phyloP scores from a whole-genome alignment of 495 filamentous ascomycete species.

The Daldinia caldariorum region DNA sequence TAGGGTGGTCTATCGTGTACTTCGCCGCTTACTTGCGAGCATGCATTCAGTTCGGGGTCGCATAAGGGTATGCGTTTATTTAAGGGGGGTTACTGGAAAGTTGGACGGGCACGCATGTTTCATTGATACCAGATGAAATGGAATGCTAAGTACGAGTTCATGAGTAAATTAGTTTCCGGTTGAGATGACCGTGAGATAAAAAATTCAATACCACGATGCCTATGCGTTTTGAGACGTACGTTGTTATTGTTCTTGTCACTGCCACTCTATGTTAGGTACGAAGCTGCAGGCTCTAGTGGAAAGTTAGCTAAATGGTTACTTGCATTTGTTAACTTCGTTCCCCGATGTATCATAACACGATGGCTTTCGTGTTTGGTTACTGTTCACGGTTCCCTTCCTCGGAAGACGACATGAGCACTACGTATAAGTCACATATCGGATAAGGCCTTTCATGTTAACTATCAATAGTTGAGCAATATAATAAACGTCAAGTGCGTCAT shows the following conservation, averaged over 20 bases:
- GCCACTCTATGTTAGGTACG: background rate
- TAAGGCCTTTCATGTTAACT: background rate
- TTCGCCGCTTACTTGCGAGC: conserved; percentile 29
- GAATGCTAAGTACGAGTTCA: conserved; percentile 23
- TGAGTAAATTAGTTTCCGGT: conserved; percentile 9
- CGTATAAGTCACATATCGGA: background rate
- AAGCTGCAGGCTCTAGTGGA: too few relatives aligned
- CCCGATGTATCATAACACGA: too few relatives aligned
- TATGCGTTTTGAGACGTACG: background rate
- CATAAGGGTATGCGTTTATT: conserved; percentile 12
- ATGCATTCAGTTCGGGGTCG: conserved; percentile 14
- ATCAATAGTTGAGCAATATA: background rate
- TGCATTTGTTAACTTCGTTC: too few relatives aligned
- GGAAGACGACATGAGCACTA: background rate
- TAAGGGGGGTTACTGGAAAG: conserved; percentile 25
- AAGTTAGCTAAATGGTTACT: too few relatives aligned
- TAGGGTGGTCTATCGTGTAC: conserved; percentile 18
- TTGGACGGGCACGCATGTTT: conserved; percentile 13
- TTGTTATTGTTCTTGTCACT: background rate
- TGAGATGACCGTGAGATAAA: background rate
- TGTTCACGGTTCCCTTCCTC: background rate
- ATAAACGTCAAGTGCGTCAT: conserved; percentile 30
- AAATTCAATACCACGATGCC: background rate
- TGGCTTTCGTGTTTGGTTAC: too few relatives aligned
- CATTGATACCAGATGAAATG: conserved; percentile 20